A percentile compares a stretch with the other conserved stretches of the same genome.
Conservation (phyloP, 148 eudicot species). For the Rheum nobile region DNA sequence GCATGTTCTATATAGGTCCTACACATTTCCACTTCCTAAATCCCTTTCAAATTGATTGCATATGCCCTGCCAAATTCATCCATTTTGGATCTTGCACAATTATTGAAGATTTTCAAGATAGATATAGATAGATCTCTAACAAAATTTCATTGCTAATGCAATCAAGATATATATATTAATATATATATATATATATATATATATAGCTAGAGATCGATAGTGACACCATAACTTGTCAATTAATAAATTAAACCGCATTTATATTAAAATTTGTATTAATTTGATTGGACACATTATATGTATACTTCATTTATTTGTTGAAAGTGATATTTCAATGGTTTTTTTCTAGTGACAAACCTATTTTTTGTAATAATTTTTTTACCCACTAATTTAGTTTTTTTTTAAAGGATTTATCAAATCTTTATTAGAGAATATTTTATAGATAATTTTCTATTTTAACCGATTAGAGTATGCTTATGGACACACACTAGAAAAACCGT, state of each 20-base stretch:
- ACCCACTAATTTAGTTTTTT: too few species aligned
- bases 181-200: too few species aligned
- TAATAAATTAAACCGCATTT: too few species aligned
- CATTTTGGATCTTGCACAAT: not conserved
- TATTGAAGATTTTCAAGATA: not conserved
- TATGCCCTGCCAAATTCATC: not conserved
- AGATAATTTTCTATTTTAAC: too few species aligned
- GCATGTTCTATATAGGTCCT: conserved; percentile 1
- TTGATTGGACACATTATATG: not conserved
- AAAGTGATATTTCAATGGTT: not conserved
- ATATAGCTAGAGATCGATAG: too few species aligned
- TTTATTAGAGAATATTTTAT: too few species aligned
- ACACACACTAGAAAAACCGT: too few species aligned
- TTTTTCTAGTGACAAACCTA: too few species aligned
- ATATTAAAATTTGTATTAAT: too few species aligned
- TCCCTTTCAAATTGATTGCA: not conserved
- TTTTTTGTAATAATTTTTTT: too few species aligned
- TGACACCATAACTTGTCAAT: not conserved
- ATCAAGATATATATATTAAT: not conserved
- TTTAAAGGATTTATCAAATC: too few species aligned
- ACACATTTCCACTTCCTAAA: not conserved
- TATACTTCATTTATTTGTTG: not conserved
- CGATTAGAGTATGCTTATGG: too few species aligned
- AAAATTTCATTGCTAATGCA: not conserved
- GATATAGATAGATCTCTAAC: not conserved